Percentiles rank a stretch among this genome's conserved stretches.
Evolutionary conservation across 495 filamentous ascomycete species (phyloP).

Genomic region (Glarea lozoyensis): DNA sequence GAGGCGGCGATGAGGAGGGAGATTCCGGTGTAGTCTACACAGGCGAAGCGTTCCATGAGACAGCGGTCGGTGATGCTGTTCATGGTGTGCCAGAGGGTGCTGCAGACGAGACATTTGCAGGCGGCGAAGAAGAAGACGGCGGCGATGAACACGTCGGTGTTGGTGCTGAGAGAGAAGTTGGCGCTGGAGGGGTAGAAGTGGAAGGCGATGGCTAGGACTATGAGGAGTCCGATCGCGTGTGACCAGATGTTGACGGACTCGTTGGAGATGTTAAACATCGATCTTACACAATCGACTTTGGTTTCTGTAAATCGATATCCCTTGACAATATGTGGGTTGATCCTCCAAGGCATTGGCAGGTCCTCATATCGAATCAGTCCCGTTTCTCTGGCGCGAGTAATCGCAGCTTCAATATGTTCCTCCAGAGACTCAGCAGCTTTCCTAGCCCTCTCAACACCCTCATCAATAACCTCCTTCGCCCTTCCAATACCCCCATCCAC

Average conservation of each 20-base stretch:
- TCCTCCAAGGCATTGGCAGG: slow-evolving; percentile 82
- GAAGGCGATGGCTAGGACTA: slow-evolving; percentile 85
- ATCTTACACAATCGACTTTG: slow-evolving; percentile 77
- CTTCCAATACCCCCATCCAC: slow-evolving; percentile 65
- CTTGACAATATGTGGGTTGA: slow-evolving; percentile 84
- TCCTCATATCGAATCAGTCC: slow-evolving; percentile 84
- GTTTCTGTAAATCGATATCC: slow-evolving; percentile 92
- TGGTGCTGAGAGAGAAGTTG: slow-evolving; percentile 80
- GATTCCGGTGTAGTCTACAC: slow-evolving; percentile 97
- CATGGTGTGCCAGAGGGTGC: slow-evolving; percentile 97
- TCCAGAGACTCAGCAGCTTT: slow-evolving; percentile 67
- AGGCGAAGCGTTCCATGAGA: slow-evolving; percentile 91
- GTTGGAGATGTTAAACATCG: slow-evolving; percentile 77
- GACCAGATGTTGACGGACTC: slow-evolving; percentile 98
- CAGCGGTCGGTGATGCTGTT: slow-evolving; percentile 84
- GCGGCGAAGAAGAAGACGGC: slow-evolving; percentile 96
- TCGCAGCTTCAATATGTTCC: slow-evolving; percentile 72
- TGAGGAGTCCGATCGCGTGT: slow-evolving; percentile 75
- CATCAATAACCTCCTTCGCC: slow-evolving; percentile 75
- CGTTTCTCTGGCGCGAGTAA: slow-evolving; percentile 67
- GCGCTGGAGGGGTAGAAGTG: slow-evolving; percentile 88
- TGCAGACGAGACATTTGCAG: slow-evolving; percentile 92
- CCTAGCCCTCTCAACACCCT: slow-evolving; percentile 70
- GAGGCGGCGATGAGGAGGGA: slow-evolving; percentile 92
- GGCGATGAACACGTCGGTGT: slow-evolving; percentile 78